Evolutionary conservation across 2,329 filamentous ascomycete genomes (phyloP).

Genomic region (Exophiala alcalophila): DNA sequence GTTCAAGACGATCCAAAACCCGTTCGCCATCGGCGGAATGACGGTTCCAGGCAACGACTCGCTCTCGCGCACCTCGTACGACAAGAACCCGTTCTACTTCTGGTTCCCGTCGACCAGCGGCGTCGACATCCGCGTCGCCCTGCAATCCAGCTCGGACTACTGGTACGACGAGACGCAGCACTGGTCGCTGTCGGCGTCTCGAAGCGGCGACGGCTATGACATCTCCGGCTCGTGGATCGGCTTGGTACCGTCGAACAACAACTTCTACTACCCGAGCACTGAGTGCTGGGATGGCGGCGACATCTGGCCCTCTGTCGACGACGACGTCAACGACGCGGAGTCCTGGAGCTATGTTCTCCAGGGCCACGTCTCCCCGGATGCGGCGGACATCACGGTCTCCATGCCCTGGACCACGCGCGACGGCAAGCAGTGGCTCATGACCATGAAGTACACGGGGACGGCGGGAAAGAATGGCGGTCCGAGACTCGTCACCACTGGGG

Average conservation of each 20-base stretch:
- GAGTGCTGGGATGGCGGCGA: conserved; percentile 7
- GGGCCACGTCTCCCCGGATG: conserved; percentile 7
- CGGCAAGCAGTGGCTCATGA: conserved; percentile 7
- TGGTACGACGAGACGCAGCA: conserved; percentile 6
- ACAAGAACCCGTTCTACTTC: conserved; percentile 14
- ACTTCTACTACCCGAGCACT: conserved; percentile 2
- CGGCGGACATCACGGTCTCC: conserved; percentile 2
- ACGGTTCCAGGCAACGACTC: conserved; percentile 9
- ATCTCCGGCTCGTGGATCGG: conserved; percentile 7
- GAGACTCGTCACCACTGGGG: conserved; percentile 5
- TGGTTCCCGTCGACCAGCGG: background rate
- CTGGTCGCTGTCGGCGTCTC: conserved; percentile 8
- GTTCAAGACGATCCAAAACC: conserved; percentile 7
- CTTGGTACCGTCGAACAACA: conserved; percentile 7
- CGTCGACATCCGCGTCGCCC: conserved; percentile 4
- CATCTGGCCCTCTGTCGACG: conserved; percentile 1
- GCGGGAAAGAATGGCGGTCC: conserved; percentile 6
- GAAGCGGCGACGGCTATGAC: conserved; percentile 10
- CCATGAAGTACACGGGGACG: conserved; percentile 4
- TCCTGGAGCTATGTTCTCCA: conserved; percentile 5
- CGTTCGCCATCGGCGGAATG: conserved; percentile 9
- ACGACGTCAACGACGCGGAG: conserved; percentile 2
- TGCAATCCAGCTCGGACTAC: conserved; percentile 9
- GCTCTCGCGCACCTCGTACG: conserved; percentile 5
- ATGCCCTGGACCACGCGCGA: background rate